Percentiles rank a stretch among this genome's conserved stretches.
Evolutionary conservation across 225 moss, liverwort and hornwort species (phyloP).

Genomic region (Lunularia cruciata): DNA sequence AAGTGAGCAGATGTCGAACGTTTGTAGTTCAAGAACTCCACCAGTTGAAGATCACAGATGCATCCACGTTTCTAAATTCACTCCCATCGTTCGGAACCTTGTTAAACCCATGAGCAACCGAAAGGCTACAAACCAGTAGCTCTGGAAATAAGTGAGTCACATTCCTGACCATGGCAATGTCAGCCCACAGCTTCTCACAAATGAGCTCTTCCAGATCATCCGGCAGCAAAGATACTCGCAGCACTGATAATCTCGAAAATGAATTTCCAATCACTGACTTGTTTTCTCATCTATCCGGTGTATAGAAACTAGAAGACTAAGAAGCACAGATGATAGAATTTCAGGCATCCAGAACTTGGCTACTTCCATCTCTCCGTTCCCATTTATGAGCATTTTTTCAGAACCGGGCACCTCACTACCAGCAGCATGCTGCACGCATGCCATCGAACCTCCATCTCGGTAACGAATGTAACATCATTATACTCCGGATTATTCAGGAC

Average conservation of each 20-base stretch:
- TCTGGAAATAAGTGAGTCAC: slow-evolving; percentile 13
- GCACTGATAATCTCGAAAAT: slow-evolving; percentile 37
- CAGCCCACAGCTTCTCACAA: slow-evolving; percentile 26
- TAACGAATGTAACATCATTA: slow-evolving; percentile 37
- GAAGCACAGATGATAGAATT: slow-evolving; percentile 29
- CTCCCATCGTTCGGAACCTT: slow-evolving; percentile 16
- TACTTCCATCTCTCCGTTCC: slow-evolving; percentile 27
- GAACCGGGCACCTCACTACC: slow-evolving; percentile 30
- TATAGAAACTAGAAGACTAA: slow-evolving; percentile 42
- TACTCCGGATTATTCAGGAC: slow-evolving; percentile 40
- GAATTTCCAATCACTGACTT: slow-evolving; percentile 26
- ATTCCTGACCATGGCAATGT: slow-evolving; percentile 22
- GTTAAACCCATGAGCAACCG: slow-evolving; percentile 35
- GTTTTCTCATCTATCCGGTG: slow-evolving; percentile 32
- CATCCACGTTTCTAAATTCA: slow-evolving; percentile 13
- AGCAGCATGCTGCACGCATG: slow-evolving; percentile 39
- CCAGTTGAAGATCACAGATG: slow-evolving; percentile 35
- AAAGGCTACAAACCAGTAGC: slow-evolving; percentile 22
- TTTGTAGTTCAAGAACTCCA: slow-evolving; percentile 27
- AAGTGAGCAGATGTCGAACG: slow-evolving; percentile 28
- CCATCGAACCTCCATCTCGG: slow-evolving; percentile 31
- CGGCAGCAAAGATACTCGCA: slow-evolving; percentile 30
- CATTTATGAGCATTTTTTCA: slow-evolving; percentile 42
- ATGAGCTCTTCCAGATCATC: slow-evolving; percentile 31
- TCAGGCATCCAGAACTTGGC: slow-evolving; percentile 25